Conservation (phyloP, 1,284 basidiomycete species). For the Cystobasidium slooffiae region DNA sequence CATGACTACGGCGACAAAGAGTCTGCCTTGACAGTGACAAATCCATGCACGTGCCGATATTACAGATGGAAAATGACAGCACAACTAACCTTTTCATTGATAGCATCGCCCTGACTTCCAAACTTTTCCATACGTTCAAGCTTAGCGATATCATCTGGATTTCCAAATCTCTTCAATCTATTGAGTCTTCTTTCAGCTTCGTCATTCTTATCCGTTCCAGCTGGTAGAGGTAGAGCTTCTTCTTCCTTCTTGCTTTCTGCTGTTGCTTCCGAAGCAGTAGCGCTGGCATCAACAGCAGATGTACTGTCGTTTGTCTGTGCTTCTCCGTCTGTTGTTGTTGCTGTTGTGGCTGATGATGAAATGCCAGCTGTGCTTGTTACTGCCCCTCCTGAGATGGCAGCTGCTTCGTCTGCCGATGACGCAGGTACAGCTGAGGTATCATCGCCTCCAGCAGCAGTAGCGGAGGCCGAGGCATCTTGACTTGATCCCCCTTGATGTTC, state of each 20-base stretch:
- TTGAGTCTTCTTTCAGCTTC: slow-evolving; percentile 35
- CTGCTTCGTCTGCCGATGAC: slow-evolving; percentile 3
- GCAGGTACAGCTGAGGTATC: slow-evolving; percentile 16
- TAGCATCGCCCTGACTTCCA: slow-evolving; percentile 20
- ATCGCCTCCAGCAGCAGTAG: slow-evolving; percentile 1
- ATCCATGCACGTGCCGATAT: no score
- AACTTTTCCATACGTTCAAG: slow-evolving; percentile 32
- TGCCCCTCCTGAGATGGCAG: neutral
- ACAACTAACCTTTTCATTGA: slow-evolving; percentile 36
- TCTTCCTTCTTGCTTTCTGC: slow-evolving; percentile 2
- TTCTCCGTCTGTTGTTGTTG: neutral
- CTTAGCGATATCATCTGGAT: slow-evolving; percentile 35
- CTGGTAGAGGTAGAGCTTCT: neutral
- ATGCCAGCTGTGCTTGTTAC: neutral
- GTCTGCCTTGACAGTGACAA: no score
- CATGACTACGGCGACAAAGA: no score
- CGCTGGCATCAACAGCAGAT: no score
- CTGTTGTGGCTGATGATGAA: no score
- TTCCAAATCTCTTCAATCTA: slow-evolving; percentile 35
- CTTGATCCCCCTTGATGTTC: slow-evolving; percentile 26
- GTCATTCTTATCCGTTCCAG: slow-evolving; percentile 13
- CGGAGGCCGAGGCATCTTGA: neutral
- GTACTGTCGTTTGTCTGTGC: slow-evolving; percentile 1
- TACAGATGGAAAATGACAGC: no score
- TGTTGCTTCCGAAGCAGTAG: neutral